Evolutionary conservation across 148 eudicot species (phyloP).

Genomic region (Rhododendron mucronatum): DNA sequence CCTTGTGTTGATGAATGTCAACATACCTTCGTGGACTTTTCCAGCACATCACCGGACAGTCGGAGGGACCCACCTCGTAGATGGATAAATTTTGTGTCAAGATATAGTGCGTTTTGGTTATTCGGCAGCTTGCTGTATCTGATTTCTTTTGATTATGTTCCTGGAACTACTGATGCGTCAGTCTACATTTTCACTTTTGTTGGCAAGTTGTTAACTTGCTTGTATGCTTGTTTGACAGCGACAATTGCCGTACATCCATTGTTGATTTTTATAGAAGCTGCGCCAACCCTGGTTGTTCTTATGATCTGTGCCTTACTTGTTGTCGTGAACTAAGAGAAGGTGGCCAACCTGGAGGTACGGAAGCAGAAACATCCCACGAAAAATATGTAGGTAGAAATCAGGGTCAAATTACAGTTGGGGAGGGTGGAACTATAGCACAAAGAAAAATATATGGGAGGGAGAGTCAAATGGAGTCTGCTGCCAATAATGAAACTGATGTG

Average conservation of each 20-base stretch:
- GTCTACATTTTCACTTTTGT: neutral
- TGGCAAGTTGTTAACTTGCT: neutral
- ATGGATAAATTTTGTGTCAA: neutral
- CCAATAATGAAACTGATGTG: slow-evolving; percentile 11
- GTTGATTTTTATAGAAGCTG: slow-evolving; percentile 14
- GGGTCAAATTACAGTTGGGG: neutral
- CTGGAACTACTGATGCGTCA: neutral
- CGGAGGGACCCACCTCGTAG: neutral
- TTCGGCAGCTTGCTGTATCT: neutral
- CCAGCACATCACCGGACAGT: neutral
- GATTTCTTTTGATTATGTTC: neutral
- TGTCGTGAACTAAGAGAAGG: slow-evolving; percentile 9
- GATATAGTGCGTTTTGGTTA: neutral
- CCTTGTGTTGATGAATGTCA: neutral
- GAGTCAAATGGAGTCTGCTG: slow-evolving; percentile 8
- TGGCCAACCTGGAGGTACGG: slow-evolving; percentile 8
- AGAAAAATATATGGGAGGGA: slow-evolving; percentile 1
- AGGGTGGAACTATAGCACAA: neutral
- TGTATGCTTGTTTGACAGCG: slow-evolving; percentile 2
- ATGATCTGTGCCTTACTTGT: slow-evolving; percentile 12
- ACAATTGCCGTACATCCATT: slow-evolving; percentile 11
- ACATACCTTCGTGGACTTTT: neutral
- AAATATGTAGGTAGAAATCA: slow-evolving; percentile 2
- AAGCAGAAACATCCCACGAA: slow-evolving; percentile 11
- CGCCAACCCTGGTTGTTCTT: slow-evolving; percentile 6